phyloP scores from a whole-genome alignment of 2,329 filamentous ascomycete species.

The Talaromyces sp. region DNA sequence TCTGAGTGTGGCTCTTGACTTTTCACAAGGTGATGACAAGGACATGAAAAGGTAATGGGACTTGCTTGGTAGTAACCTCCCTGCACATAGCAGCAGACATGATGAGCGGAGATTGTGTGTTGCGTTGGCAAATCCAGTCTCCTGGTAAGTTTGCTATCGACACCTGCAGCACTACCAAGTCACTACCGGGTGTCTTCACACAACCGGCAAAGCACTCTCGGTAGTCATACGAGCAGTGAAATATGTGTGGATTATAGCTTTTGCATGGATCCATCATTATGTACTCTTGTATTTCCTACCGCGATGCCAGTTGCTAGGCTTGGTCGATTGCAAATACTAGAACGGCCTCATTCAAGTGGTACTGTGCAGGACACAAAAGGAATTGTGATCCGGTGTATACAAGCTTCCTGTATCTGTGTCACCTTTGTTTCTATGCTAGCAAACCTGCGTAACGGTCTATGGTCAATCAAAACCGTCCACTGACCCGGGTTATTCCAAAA shows the following conservation, averaged over 20 bases:
- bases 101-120: not conserved
- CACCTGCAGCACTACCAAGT: not conserved
- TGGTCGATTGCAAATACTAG: not conserved
- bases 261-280: too few species aligned
- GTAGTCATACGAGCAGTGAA: not conserved
- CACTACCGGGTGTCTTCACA: not conserved
- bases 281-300: too few species aligned
- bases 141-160: not conserved
- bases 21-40: not conserved
- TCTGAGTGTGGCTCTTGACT: not conserved
- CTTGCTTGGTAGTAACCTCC: not conserved
- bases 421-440: not conserved
- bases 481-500: not conserved
- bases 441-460: not conserved
- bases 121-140: not conserved
- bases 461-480: not conserved
- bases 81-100: not conserved
- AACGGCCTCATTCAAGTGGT: not conserved
- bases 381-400: not conserved
- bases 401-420: conserved; percentile 2
- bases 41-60: not conserved
- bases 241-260: not conserved
- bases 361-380: not conserved
- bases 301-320: not conserved
- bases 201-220: too few species aligned